Evolutionary conservation across 257 asterid genomes (phyloP), one percentile per base, ranked within the genome.

Genomic region (Penstemon barbatus): DNA sequence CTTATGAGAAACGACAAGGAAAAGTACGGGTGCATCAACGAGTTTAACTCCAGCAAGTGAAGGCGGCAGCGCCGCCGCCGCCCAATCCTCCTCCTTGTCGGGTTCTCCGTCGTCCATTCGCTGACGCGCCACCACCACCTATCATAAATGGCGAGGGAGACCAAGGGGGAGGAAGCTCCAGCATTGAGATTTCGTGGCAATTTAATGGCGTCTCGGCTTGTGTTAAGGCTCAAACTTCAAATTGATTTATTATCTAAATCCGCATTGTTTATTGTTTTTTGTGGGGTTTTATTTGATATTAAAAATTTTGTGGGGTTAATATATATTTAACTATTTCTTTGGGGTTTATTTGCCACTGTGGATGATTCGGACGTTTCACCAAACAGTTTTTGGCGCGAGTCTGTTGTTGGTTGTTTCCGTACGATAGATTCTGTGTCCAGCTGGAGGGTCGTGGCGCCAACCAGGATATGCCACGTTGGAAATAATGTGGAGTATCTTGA

Each of bases 1-100:
- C 81, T 87, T 89, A n/a, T 91, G 98, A 39, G 91, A 82, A 48
- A 77, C 80, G 41, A 87, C 98, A 12, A 91, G 80, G 73, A 91
- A 84, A 4, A 89, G 89, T 42, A 91, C 74, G 0, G 98, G 96
- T 2, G 96, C 85, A 15, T 89, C 95, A 71, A 75, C 83, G 51
- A 91, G 83, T 13, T 78, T 81, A 66, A 74, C 81, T 42, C 88
- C 88, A 53, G 82, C 68, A 59, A 82, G 65, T 37, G 79, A 71
- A 33, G 80, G 66, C 66, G 69, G 71, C 58, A 66, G 2, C 9
- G 37, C 37, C 43, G 59, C 63, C 71, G 59, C 63, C 71, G 81
- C 68, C 78, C 75, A 77, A 38, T 82, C 86, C 74, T 86, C 97
- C 73, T 83, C 96, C 78, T 84, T 77, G 38, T 71, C 90, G 77